These are phyloP conservation scores for Ulmus americana DNA, from an alignment of 331 rosid species.

Conservation along the genomic window DNA sequence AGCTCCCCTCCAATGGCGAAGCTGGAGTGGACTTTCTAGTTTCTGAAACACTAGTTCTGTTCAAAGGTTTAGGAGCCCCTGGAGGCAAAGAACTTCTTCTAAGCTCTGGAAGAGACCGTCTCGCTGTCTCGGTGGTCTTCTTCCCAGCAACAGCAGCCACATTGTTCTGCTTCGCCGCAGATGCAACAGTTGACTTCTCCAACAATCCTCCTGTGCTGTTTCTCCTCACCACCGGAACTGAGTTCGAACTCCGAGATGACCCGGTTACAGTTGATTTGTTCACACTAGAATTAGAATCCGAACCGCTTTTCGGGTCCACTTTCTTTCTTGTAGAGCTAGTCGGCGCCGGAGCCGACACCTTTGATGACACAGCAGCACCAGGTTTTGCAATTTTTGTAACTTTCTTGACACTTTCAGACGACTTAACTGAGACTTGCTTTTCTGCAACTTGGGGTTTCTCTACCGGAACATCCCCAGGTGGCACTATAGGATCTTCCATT, in stretches of 20 bases:
- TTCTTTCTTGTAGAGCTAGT: conserved; percentile 37
- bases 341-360: conserved; percentile 16
- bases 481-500: conserved; percentile 59
- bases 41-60: conserved; percentile 30
- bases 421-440: conserved; percentile 19
- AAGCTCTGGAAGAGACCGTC: conserved; percentile 70
- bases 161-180: conserved; percentile 28
- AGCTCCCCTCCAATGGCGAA: conserved; percentile 31
- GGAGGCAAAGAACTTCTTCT: conserved; percentile 59
- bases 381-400: conserved; percentile 34
- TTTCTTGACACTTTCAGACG: conserved; percentile 32
- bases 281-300: conserved; percentile 29
- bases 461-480: conserved; percentile 28
- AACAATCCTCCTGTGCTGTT: conserved; percentile 67
- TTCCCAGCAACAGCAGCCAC: conserved; percentile 26
- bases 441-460: conserved; percentile 30
- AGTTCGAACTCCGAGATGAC: conserved; percentile 36
- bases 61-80: conserved; percentile 34
- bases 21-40: conserved; percentile 39
- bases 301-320: conserved; percentile 36
- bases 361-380: conserved; percentile 25
- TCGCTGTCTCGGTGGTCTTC: conserved; percentile 35
- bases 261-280: conserved; percentile 40
- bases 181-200: conserved; percentile 47
- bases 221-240: conserved; percentile 48